Conservation (phyloP, 2,329 filamentous ascomycete species). For the Xylariaceae sp. region DNA sequence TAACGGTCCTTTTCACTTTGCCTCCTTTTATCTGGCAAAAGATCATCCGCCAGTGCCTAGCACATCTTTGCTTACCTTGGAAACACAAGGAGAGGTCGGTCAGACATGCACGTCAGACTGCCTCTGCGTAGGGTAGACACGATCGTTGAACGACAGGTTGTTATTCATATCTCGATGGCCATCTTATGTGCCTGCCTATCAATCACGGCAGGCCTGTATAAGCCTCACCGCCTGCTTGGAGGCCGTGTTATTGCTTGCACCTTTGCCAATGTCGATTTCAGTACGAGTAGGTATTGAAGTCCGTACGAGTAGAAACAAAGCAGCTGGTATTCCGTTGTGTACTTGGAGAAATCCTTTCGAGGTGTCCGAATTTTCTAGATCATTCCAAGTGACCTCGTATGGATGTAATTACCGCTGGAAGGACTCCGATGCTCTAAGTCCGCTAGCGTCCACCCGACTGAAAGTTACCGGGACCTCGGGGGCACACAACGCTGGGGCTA, state of each 20-base stretch:
- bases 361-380: background rate
- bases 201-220: background rate
- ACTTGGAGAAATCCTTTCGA: background rate
- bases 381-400: background rate
- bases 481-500: no score
- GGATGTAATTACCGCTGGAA: background rate
- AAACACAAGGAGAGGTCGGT: background rate
- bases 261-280: background rate
- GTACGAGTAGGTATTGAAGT: no score
- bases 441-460: no score
- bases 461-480: no score
- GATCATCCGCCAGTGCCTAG: no score
- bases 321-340: background rate
- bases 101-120: constrained; percentile 14
- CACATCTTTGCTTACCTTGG: no score
- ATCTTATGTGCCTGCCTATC: no score
- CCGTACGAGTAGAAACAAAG: no score
- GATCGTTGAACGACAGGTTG: no score
- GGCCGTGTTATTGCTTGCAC: background rate
- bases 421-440: background rate
- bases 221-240: background rate
- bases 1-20: no score
- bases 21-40: no score
- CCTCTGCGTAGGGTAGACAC: background rate
- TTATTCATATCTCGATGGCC: no score